Evolutionary conservation across 2,329 filamentous ascomycete species (phyloP), one percentile per base, ranked within the genome.

Genomic region (Verticillium zaregamsianum): DNA sequence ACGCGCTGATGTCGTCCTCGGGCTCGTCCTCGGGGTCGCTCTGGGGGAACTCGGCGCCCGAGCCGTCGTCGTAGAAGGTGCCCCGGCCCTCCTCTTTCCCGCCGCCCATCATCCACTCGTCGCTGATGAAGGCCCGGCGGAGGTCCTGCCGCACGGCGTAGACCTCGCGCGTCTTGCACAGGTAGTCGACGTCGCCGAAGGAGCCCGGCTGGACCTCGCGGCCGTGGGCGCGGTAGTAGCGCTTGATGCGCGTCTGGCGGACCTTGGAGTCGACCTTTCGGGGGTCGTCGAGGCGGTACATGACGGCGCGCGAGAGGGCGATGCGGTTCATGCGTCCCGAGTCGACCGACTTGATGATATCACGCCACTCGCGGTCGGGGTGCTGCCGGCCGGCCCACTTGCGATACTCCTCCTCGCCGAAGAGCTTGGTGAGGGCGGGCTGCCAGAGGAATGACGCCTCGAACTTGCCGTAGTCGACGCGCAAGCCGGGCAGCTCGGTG

Each of bases 391-490:
- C 58, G 17, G 61, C 63, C 63, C 63, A 65, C 37, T 63, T 63
- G 40, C 55, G 45, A 31, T 65, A 59, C 60, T 66, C 61, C 55
- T 64, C 63, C 54, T 66, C 64, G 54, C 59, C 61, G 39, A 65
- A 63, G 32, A 65, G 58, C 31, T 59, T 59, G 40, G 59, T 63
- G 37, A 66, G 58, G 23, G 64, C 62, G 6, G 61, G 63, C 31
- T 55, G 52, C 64, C 64, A 66, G 33, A 61, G 45, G 31, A 66
- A 61, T 4, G 63, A 62, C 14, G 61, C 55, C 39, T 61, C 55
- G n/a, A 61, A 55, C 15, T 28, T 31, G 32, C 55, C 61, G 32
- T 54, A 61, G 54, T 65, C 60, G 25, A 65, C 37, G 32, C 60
- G 15, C 2, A 57, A 54, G n/a, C 58, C 58, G 9, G 64, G 63